These are phyloP conservation scores for Lumnitzera littorea DNA, from an alignment of 345 rosid species.

Conservation along the genomic window DNA sequence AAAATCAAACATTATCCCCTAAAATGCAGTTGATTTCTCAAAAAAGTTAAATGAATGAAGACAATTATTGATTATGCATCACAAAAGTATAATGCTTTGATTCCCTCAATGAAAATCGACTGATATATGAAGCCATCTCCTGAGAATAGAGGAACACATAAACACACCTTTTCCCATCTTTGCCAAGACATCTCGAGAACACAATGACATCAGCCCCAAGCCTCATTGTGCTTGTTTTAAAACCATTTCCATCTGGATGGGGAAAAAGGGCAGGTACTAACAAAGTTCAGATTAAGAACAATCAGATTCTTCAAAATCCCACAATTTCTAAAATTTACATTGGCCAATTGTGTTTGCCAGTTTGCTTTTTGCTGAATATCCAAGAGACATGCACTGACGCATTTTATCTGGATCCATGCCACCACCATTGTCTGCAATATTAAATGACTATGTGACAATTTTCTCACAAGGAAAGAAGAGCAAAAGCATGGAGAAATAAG, in stretches of 20 bases:
- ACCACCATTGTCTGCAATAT: slow-evolving; percentile 78
- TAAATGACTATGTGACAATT: neutral
- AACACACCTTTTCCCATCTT: slow-evolving; percentile 57
- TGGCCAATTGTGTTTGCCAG: slow-evolving; percentile 79
- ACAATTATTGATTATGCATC: too few species aligned
- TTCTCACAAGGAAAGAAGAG: too few species aligned
- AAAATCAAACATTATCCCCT: neutral
- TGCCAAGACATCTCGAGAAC: slow-evolving; percentile 69
- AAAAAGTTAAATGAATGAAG: too few species aligned
- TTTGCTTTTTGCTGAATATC: slow-evolving; percentile 88
- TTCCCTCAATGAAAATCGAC: too few species aligned
- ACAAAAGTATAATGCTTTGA: too few species aligned
- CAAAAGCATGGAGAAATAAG: too few species aligned
- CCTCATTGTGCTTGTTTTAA: slow-evolving; percentile 98
- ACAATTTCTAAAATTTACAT: slow-evolving; percentile 30
- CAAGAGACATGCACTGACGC: slow-evolving; percentile 89
- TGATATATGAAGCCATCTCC: too few species aligned
- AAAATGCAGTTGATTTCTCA: too few species aligned
- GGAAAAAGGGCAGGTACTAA: neutral
- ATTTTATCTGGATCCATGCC: slow-evolving; percentile 91
- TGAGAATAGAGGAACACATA: too few species aligned
- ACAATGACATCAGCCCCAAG: slow-evolving; percentile 98
- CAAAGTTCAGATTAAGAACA: neutral
- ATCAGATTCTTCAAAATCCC: neutral
- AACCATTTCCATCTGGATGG: slow-evolving; percentile 83